Evolutionary conservation across 768 basidiomycete genomes (phyloP).

Genomic region (Tricholoma flavovirens): DNA sequence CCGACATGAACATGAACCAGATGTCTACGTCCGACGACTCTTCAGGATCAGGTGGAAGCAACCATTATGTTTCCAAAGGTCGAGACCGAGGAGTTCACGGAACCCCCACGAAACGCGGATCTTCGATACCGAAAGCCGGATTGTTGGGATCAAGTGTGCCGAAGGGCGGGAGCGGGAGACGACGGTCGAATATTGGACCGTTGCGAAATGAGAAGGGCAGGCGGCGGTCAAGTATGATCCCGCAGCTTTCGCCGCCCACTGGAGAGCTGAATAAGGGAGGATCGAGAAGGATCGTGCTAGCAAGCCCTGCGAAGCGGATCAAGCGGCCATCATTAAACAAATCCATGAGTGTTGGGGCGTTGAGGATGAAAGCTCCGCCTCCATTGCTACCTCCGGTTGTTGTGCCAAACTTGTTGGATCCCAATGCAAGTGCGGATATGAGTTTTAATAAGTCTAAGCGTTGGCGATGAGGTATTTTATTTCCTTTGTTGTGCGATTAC

Average conservation of each 20-base stretch:
- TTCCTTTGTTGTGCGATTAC: slow-evolving; percentile 7
- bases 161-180: slow-evolving; percentile 36
- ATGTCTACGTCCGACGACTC: slow-evolving; percentile 29
- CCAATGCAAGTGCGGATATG: slow-evolving; percentile 43
- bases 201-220: slow-evolving; percentile 66
- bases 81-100: slow-evolving; percentile 28
- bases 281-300: slow-evolving; percentile 32
- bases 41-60: slow-evolving; percentile 20
- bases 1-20: slow-evolving; percentile 65
- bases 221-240: slow-evolving; percentile 77
- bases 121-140: slow-evolving; percentile 37
- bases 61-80: slow-evolving; percentile 34
- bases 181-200: slow-evolving; percentile 75
- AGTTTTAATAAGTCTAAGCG: slow-evolving; percentile 46
- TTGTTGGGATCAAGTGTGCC: slow-evolving; percentile 13
- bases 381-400: slow-evolving; percentile 25
- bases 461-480: slow-evolving; percentile 43
- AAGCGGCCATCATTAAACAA: slow-evolving; percentile 53
- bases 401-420: slow-evolving; percentile 24
- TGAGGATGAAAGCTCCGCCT: slow-evolving; percentile 21
- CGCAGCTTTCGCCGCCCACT: slow-evolving; percentile 49
- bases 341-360: slow-evolving; percentile 28
- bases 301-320: slow-evolving; percentile 55
- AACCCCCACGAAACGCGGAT: slow-evolving; percentile 47
- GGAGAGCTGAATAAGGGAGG: slow-evolving; percentile 30